Evolutionary conservation across 164 flowering plant species (phyloP).

Genomic region (Vitis cinerea): DNA sequence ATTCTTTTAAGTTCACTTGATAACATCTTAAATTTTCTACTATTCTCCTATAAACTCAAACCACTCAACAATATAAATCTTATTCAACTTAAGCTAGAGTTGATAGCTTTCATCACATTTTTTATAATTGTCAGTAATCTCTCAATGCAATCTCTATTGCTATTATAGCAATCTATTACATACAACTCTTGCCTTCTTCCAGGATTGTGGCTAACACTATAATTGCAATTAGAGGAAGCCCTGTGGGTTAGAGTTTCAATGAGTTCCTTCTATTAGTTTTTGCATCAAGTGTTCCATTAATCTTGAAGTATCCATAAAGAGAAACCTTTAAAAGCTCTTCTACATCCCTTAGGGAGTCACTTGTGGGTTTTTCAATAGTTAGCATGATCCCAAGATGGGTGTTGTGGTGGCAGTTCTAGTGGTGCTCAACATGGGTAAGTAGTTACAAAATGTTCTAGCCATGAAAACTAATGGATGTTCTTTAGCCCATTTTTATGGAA

Average conservation of each 20-base stretch:
- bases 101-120: slow-evolving; percentile 39
- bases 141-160: slow-evolving; percentile 27
- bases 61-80: slow-evolving; percentile 64
- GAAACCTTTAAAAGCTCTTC: slow-evolving; percentile 76
- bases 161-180: slow-evolving; percentile 54
- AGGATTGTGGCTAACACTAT: slow-evolving; percentile 34
- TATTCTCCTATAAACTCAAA: slow-evolving; percentile 45
- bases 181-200: slow-evolving; percentile 61
- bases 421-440: slow-evolving; percentile 68
- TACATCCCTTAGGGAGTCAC: slow-evolving; percentile 70
- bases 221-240: slow-evolving; percentile 23
- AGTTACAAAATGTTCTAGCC: slow-evolving; percentile 78
- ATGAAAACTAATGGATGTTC: slow-evolving; percentile 73
- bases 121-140: slow-evolving; percentile 33
- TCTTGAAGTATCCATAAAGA: slow-evolving; percentile 57
- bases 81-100: slow-evolving; percentile 26
- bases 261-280: slow-evolving; percentile 47
- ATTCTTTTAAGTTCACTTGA: too few relatives aligned
- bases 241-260: slow-evolving; percentile 46
- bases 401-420: slow-evolving; percentile 64
- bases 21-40: slow-evolving; percentile 34
- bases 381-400: slow-evolving; percentile 47
- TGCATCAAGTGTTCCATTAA: slow-evolving; percentile 50
- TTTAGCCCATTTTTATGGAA: slow-evolving; percentile 66
- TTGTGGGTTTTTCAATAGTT: slow-evolving; percentile 64